Evolutionary conservation across 345 rosid genomes (phyloP).

Genomic region (Salix arbutifolia): DNA sequence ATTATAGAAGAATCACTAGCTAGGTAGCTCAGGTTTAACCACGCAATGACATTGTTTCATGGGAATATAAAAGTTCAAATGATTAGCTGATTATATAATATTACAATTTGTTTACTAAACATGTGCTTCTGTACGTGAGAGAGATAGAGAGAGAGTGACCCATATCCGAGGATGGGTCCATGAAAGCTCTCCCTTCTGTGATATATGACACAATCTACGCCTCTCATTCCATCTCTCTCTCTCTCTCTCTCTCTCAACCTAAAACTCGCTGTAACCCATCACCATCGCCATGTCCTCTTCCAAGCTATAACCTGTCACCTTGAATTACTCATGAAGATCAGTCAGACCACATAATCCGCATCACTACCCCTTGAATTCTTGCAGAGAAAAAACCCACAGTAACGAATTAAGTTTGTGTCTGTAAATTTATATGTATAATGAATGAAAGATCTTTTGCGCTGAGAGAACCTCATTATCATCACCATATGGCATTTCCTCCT

Average conservation of each 20-base stretch:
- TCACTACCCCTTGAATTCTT: neutral
- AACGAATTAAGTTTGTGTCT: neutral
- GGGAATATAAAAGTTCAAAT: constrained; percentile 8
- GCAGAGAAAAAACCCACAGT: neutral
- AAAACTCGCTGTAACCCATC: constrained; percentile 39
- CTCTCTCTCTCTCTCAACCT: constrained; percentile 19
- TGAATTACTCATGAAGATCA: constrained; percentile 16
- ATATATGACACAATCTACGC: constrained; percentile 29
- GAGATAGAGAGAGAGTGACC: constrained; percentile 20
- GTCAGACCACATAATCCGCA: neutral
- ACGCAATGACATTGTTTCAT: neutral
- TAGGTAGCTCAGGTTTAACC: neutral
- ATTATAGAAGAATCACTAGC: neutral
- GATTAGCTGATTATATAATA: constrained; percentile 9
- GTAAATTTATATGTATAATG: neutral
- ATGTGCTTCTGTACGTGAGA: constrained; percentile 14
- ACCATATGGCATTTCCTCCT: constrained; percentile 66
- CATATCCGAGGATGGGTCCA: constrained; percentile 43
- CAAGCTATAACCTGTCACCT: constrained; percentile 24
- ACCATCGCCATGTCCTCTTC: constrained; percentile 31
- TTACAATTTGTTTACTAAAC: constrained; percentile 4
- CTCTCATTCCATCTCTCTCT: constrained; percentile 23
- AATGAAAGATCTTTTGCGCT: neutral
- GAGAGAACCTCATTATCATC: neutral
- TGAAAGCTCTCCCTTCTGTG: constrained; percentile 31